Base-by-base conservation (phyloP, 2,329 filamentous ascomycete genomes). In the Penicillium janthinellum region DNA sequence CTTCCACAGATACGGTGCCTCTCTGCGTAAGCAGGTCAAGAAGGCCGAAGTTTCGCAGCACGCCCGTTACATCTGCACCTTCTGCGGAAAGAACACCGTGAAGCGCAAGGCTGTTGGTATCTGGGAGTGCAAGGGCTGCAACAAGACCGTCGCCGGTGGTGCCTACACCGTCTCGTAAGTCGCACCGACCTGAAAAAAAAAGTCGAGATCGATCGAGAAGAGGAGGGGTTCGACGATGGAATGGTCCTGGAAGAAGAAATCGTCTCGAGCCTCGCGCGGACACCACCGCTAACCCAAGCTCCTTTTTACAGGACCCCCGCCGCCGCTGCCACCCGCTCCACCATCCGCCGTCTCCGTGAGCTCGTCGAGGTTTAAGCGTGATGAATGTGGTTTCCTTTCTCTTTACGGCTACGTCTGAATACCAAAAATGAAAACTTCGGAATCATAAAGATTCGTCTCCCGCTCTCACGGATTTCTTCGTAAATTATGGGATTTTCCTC, bases 41-140 rank as follows among this genome's bases (percentile, higher is more conserved):
- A 97, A 97, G 91, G 96, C 97, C 90, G 95, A 98, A 90, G 91
- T 98, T 82, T 91, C 91, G 77, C 95, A 98, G 84, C 95, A 99
- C 87, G 92, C 92, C 84, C 90, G 90, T 81, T 98, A 97, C 82
- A 88, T 89, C 79, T 98, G 94, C 89, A 94, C 93, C 71, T 99
- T 98, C 90, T 96, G 92, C 88, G 94, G 94, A 79, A 98, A 98
- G 90, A 89, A 88, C 80, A 90, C 89, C 75, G 92, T 96, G 78
- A 92, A 92, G 86, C 89, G 94, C 78, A 86, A 92, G 78, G 88
- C 91, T 67, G 91, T 94, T 74, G 93, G 93, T 76, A 97, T 96
- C 87, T 97, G 94, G 94, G 87, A 94, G 82, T 99, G 95, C 91
- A 90, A 88, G 82, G 86, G 89, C 64, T 98, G 95, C 90, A 88